A percentile compares a stretch with the other conserved stretches of the same genome.
These are phyloP conservation scores for Cryomyces antarcticus DNA, from an alignment of 495 filamentous ascomycete genomes.

Conservation along the genomic window DNA sequence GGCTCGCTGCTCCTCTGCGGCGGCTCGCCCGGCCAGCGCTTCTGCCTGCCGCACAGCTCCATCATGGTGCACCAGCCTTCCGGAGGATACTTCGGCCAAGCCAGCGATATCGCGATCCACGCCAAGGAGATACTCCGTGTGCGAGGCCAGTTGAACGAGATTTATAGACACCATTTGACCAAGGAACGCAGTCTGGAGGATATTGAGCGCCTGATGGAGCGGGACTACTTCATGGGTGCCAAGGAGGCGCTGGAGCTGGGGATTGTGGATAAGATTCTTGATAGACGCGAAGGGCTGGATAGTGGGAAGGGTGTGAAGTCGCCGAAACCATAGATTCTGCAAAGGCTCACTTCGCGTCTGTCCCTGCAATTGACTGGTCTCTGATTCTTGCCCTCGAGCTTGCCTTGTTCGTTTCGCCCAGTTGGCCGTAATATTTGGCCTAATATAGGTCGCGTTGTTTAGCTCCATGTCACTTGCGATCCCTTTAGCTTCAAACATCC, in stretches of 20 bases:
- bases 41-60: slow-evolving; percentile 72
- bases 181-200: slow-evolving; percentile 53
- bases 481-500: too few relatives aligned
- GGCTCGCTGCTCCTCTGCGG: slow-evolving; percentile 75
- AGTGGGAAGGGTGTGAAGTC: slow-evolving; percentile 4
- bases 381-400: too few relatives aligned
- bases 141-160: slow-evolving; percentile 67
- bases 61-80: slow-evolving; percentile 95
- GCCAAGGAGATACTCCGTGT: slow-evolving; percentile 89
- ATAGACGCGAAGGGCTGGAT: slow-evolving; percentile 27
- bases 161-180: slow-evolving; percentile 73
- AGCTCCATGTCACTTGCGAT: too few relatives aligned
- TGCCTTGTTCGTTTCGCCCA: too few relatives aligned
- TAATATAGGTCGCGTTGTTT: too few relatives aligned
- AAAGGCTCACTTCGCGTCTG: too few relatives aligned
- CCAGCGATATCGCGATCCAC: slow-evolving; percentile 84
- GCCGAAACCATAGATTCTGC: too few relatives aligned
- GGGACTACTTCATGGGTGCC: slow-evolving; percentile 84
- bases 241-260: slow-evolving; percentile 75
- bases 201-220: slow-evolving; percentile 86
- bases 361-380: too few relatives aligned
- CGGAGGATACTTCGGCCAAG: slow-evolving; percentile 80
- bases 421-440: too few relatives aligned
- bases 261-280: slow-evolving; percentile 76
- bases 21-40: slow-evolving; percentile 67